Evolutionary conservation across 2,329 filamentous ascomycete species (phyloP).

Genomic region (Fusarium camptoceras): DNA sequence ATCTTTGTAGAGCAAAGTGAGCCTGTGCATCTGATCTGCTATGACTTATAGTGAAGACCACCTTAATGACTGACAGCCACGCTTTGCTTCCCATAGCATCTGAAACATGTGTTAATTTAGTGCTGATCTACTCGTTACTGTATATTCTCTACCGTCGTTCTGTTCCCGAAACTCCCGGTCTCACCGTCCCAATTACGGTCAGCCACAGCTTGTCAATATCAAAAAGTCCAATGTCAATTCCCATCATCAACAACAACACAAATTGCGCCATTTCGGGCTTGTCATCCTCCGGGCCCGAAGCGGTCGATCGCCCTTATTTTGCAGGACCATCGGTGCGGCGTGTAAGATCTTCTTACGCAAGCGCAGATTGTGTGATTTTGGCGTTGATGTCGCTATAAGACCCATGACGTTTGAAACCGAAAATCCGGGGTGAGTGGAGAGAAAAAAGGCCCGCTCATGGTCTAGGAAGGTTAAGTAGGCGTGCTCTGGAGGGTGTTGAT

Average conservation of each 20-base stretch:
- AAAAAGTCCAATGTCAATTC: background rate
- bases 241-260: background rate
- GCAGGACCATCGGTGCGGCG: background rate
- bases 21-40: background rate
- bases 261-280: conserved; percentile 16
- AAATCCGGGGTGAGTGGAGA: conserved; percentile 40
- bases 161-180: background rate
- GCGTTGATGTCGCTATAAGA: conserved; percentile 39
- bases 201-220: background rate
- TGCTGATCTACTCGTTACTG: background rate
- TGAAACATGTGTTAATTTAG: background rate
- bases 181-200: background rate
- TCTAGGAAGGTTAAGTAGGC: conserved; percentile 6
- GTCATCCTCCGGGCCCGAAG: conserved; percentile 26
- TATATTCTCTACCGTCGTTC: background rate
- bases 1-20: background rate
- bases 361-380: conserved; percentile 47
- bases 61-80: background rate
- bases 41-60: background rate
- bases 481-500: conserved; percentile 26
- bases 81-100: background rate
- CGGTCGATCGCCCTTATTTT: conserved; percentile 38
- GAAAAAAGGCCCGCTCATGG: conserved; percentile 18
- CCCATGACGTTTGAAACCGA: conserved; percentile 34
- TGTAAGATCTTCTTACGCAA: conserved; percentile 13